These are phyloP conservation scores for Verticillium zaregamsianum DNA, from an alignment of 2,329 filamentous ascomycete species.

Conservation along the genomic window DNA sequence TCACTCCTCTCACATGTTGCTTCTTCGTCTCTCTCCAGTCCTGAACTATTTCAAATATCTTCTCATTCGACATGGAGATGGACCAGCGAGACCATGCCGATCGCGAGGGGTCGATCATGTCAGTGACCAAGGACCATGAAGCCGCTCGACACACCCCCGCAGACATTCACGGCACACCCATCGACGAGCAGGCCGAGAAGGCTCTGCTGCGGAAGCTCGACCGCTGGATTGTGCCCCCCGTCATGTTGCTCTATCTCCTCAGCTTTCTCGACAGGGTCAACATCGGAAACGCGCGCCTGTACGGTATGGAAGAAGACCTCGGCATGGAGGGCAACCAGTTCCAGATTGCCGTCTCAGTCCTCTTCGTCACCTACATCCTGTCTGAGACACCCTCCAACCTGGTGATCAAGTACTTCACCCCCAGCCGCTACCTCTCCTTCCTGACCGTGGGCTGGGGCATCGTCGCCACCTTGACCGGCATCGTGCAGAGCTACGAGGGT, in stretches of 20 bases:
- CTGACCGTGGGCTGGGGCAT: slow-evolving; percentile 24
- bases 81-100: neutral
- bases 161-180: neutral
- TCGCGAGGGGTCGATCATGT: neutral
- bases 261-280: slow-evolving; percentile 22
- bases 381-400: slow-evolving; percentile 20
- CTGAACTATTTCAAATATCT: too few species aligned
- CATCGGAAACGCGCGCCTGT: slow-evolving; percentile 50
- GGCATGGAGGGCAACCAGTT: slow-evolving; percentile 26
- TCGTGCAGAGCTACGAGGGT: slow-evolving; percentile 3
- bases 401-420: slow-evolving; percentile 24
- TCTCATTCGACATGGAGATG: neutral
- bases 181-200: slow-evolving; percentile 31
- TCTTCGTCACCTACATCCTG: slow-evolving; percentile 15
- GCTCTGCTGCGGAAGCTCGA: slow-evolving; percentile 63
- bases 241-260: slow-evolving; percentile 51
- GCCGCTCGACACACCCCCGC: neutral
- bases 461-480: slow-evolving; percentile 11
- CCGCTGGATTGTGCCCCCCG: slow-evolving; percentile 56
- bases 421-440: slow-evolving; percentile 25
- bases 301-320: slow-evolving; percentile 36
- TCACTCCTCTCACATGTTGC: too few species aligned
- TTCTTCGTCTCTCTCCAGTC: too few species aligned
- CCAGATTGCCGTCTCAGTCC: slow-evolving; percentile 22
- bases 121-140: neutral